Evolutionary conservation across 257 asterid species (phyloP).

Genomic region (Capsicum rhomboideum): DNA sequence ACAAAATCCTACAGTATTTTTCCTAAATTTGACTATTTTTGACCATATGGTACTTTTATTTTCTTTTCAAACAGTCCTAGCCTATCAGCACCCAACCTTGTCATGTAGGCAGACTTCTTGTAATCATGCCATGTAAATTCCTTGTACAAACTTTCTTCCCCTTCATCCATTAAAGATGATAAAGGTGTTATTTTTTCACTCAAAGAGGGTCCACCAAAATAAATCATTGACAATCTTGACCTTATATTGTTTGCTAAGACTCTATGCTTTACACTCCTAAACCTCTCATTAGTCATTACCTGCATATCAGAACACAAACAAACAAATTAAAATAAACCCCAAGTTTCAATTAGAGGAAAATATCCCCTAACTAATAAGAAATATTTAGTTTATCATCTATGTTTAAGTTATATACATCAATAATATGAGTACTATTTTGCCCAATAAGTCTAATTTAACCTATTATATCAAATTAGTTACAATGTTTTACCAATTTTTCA

Average conservation of each 20-base stretch:
- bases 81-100: slow-evolving; percentile 9
- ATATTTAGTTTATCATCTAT: background rate
- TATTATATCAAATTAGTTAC: background rate
- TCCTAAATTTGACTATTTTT: background rate
- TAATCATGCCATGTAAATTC: slow-evolving; percentile 20
- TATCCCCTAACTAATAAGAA: background rate
- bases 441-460: background rate
- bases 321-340: background rate
- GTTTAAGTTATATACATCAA: background rate
- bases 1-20: background rate
- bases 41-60: background rate
- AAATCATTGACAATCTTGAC: slow-evolving; percentile 13
- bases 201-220: slow-evolving; percentile 17
- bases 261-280: slow-evolving; percentile 12
- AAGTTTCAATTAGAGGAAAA: background rate
- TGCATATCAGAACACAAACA: background rate
- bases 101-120: slow-evolving; percentile 14
- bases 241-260: background rate
- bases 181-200: slow-evolving; percentile 10
- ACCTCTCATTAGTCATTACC: slow-evolving; percentile 21
- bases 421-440: too few relatives aligned
- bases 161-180: slow-evolving; percentile 8
- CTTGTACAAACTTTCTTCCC: slow-evolving; percentile 11
- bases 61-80: background rate
- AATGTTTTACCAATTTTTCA: too few relatives aligned